Base-by-base conservation (phyloP, 139 green algal species). In the Coccomyxa sp. region DNA sequence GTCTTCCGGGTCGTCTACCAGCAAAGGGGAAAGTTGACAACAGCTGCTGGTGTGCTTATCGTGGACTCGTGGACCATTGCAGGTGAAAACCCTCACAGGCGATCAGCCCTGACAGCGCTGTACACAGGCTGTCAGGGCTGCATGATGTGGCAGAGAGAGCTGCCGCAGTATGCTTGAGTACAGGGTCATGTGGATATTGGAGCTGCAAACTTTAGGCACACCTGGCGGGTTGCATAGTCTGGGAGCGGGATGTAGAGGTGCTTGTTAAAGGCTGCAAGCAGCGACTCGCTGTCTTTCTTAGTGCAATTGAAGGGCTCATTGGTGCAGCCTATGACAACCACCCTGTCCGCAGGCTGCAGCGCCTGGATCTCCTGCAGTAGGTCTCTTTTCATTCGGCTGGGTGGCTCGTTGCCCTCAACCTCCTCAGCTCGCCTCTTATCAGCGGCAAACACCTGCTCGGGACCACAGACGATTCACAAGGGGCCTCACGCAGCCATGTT, bases 311-410 rank as follows among this genome's bases (percentile, higher is more conserved):
- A 90, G 0, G 93, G 94, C 82, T 91, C 81, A 2, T 75, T 58
- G 71, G 79, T 92, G 85, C 84, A 89, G 74, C 93, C 92, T 10
- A 98, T 71, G 1, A 98, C 37, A 31, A 98, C 75, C 73, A 97
- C 90, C 0, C 91, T 81, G 29, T 95, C 88, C 1, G 78, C 75
- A 5, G 84, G 82, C 4, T 69, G 78, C 74, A 95, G 70, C 38
- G 40, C 77, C 37, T 88, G 87, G 39, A 88, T 73, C 83, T 87
- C 81, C 50, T 94, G 95, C 29, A 95, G 33, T 35, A 98, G 85
- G 75, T 95, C 90, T 86, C 97, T 97, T 71, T 91, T 91, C 84
- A 98, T 97, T 77, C 93, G 87, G 80, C 82, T 93, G 84, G 88
- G 89, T 2, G 89, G 84, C 84, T 97, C 93, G 55, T 82, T 83